Base-by-base conservation (phyloP, 2,329 filamentous ascomycete species). In the Aspergillus hortae region DNA sequence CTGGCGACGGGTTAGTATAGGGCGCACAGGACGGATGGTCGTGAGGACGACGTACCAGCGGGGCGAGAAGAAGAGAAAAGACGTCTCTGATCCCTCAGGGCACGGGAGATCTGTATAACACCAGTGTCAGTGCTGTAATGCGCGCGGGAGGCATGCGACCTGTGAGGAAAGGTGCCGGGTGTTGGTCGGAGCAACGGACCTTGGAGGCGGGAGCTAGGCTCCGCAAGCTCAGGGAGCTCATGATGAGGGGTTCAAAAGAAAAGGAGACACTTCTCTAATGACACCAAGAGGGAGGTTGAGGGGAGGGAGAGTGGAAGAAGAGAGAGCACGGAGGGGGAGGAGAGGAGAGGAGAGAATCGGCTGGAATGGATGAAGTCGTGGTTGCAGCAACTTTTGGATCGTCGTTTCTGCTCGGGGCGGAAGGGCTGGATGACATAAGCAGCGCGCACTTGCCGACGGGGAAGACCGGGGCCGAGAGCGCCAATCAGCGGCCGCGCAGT, bases 51-150 rank as follows among this genome's bases (percentile, higher is more conserved):
- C 84, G 68, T 84, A 90, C 88, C 86, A 66, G 84, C 87, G 61
- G 89, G 84, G 67, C 87, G 85, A 58, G 92, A 92, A 58, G 89
- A 90, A 56, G 92, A 95, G 77, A 99, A 97, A 55, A 85, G 80
- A 75, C 92, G 84, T 67, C 81, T 79, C 68, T 89, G 84, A 66
- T 78, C 80, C 73, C 80, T 82, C 64, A 85, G 73, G 63, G 79
- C 74, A 67, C 81, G 81, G 60, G 84, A 81, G 70, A 89, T 81
- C 86, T 90, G 62, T 53, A 56, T n/a, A 43, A 52, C 23, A 1
- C 27, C 43, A 14, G 48, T 42, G 59, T 72, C 53, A 72, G 64
- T 57, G 12, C 50, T 47, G 10, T 4, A 10, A 25, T 41, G 21
- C 6, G 32, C 25, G 19, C 19, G 38, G 36, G 57, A 60, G 48